Percentiles rank a stretch among this genome's conserved stretches.
Evolutionary conservation across 768 basidiomycete genomes (phyloP).

Genomic region (button mushroom (Agaricus bisporus)): DNA sequence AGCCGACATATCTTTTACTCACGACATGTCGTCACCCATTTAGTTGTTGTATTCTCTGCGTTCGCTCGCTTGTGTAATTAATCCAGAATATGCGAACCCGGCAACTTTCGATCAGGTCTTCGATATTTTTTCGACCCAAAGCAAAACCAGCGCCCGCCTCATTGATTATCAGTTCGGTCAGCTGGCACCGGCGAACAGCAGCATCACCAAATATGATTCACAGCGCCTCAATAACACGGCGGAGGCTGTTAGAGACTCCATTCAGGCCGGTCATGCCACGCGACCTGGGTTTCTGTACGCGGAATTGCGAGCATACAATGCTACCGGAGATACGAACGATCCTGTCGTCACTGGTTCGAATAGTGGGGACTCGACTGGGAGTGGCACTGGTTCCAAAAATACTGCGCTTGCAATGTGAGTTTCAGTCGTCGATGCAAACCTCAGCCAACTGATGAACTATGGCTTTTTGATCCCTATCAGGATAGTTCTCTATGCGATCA

Average conservation of each 20-base stretch:
- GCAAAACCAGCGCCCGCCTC: conserved; percentile 48
- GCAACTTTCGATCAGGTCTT: conserved; percentile 51
- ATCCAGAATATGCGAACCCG: conserved; percentile 60
- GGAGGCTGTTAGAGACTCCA: conserved; percentile 34
- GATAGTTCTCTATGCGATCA: conserved; percentile 84
- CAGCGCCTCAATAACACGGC: conserved; percentile 51
- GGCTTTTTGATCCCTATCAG: conserved; percentile 23
- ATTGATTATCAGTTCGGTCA: conserved; percentile 58
- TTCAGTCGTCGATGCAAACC: background rate
- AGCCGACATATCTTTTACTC: background rate
- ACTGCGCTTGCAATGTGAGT: conserved; percentile 76
- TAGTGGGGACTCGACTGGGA: conserved; percentile 15
- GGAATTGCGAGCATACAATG: conserved; percentile 58
- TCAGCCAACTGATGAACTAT: background rate
- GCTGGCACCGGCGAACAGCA: conserved; percentile 43
- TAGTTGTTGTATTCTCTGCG: conserved; percentile 76
- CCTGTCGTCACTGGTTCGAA: conserved; percentile 19
- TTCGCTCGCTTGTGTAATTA: conserved; percentile 71
- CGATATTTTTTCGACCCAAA: conserved; percentile 73
- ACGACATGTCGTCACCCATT: background rate
- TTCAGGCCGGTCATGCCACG: conserved; percentile 34
- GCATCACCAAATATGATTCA: conserved; percentile 56
- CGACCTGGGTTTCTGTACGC: conserved; percentile 65
- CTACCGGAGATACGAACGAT: conserved; percentile 31
- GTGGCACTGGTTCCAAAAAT: conserved; percentile 22